Conservation (phyloP, 2,329 filamentous ascomycete species). For the Neonectria coccinea region DNA sequence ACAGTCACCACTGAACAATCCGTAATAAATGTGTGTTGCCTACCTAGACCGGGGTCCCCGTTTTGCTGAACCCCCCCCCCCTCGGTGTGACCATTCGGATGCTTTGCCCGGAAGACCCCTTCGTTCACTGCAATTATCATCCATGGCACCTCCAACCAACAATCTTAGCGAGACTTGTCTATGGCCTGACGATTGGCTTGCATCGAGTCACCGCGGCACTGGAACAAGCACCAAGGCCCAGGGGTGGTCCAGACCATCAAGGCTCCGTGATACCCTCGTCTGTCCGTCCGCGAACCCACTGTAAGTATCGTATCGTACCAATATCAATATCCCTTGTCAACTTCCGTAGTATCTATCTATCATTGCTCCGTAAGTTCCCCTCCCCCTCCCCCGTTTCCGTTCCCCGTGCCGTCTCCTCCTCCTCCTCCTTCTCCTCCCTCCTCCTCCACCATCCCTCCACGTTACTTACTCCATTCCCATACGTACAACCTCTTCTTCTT, state of each 20-base stretch:
- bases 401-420: background rate
- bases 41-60: constrained; percentile 14
- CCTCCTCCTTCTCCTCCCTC: background rate
- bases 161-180: background rate
- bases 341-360: background rate
- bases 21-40: background rate
- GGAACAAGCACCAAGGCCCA: background rate
- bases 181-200: constrained; percentile 19
- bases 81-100: constrained; percentile 30
- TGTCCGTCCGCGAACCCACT: too few relatives aligned
- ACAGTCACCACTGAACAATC: background rate
- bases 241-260: background rate
- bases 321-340: too few relatives aligned
- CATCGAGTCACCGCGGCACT: constrained; percentile 12
- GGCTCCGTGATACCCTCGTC: background rate
- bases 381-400: background rate
- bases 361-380: background rate
- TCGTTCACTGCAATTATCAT: constrained; percentile 1
- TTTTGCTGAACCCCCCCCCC: constrained; percentile 9
- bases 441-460: background rate
- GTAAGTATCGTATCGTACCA: background rate
- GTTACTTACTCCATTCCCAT: too few relatives aligned
- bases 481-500: too few relatives aligned
- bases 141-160: background rate
- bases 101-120: constrained; percentile 6